A percentile compares a stretch with the other conserved stretches of the same genome.
Evolutionary conservation across 768 basidiomycete genomes (phyloP).

Genomic region (Kwoniella mangroviensis): DNA sequence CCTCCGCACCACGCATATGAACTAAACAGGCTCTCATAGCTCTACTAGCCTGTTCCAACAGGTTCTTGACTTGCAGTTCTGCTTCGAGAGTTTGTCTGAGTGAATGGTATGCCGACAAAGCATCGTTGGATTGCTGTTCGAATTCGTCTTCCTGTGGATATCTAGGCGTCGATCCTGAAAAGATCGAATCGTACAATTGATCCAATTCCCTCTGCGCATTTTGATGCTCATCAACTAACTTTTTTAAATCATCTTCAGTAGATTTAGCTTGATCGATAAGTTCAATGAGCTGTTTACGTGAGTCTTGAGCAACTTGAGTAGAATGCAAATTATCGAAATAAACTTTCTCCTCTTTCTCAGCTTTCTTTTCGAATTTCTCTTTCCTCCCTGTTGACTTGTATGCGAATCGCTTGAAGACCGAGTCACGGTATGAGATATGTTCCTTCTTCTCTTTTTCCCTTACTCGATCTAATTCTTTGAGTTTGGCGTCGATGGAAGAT

Average conservation of each 20-base stretch:
- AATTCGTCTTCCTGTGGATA: constrained; percentile 1
- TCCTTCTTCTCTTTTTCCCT: constrained; percentile 8
- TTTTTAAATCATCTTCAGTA: not conserved
- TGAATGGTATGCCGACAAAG: not conserved
- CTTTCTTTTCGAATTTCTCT: constrained; percentile 5
- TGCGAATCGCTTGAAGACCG: constrained; percentile 3
- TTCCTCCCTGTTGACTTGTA: constrained; percentile 2
- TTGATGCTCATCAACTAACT: not conserved
- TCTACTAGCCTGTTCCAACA: not conserved
- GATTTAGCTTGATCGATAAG: not conserved
- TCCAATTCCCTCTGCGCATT: not conserved
- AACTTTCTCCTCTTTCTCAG: constrained; percentile 5
- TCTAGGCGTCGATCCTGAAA: not conserved
- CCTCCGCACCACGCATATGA: constrained; percentile 4
- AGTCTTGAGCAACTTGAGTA: not conserved
- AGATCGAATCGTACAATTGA: constrained; percentile 10
- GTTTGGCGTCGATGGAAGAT: not conserved
- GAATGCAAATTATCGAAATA: constrained; percentile 6
- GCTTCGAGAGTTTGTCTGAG: not conserved
- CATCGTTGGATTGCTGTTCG: not conserved
- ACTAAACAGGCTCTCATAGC: not conserved
- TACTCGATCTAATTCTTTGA: not conserved
- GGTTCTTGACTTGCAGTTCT: not conserved
- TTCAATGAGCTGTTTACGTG: not conserved
- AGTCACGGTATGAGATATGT: constrained; percentile 2